phyloP scores from a whole-genome alignment of 106 monocot genomes.

The Dendrobium huoshanense region DNA sequence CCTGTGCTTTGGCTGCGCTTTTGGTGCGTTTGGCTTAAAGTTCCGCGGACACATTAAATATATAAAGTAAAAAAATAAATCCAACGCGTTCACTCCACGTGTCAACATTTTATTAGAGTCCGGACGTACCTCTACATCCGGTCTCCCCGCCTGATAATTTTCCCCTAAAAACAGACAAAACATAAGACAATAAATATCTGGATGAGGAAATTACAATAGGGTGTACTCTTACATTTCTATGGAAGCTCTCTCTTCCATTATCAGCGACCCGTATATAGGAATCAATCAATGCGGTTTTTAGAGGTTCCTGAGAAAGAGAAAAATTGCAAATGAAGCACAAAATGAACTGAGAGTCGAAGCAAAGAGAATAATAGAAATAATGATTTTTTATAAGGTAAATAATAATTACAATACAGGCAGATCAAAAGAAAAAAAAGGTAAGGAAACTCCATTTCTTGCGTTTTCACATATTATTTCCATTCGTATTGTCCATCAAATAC shows the following conservation, averaged over 20 bases:
- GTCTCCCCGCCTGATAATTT: too few species aligned
- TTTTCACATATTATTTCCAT: not conserved
- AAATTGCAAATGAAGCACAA: not conserved
- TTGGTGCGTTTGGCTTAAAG: too few species aligned
- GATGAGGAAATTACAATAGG: not conserved
- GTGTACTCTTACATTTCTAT: conserved; percentile 46
- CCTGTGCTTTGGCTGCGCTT: too few species aligned
- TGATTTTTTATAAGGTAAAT: too few species aligned
- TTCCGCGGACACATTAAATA: too few species aligned
- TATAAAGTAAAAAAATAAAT: too few species aligned
- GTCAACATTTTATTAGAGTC: too few species aligned
- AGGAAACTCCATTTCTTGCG: not conserved
- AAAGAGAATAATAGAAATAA: not conserved
- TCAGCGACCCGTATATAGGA: conserved; percentile 78
- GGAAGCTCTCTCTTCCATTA: conserved; percentile 79
- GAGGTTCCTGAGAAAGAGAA: conserved; percentile 45
- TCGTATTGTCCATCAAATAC: not conserved
- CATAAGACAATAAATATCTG: not conserved
- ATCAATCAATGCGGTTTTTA: conserved; percentile 72
- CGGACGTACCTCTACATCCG: too few species aligned
- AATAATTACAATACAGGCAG: not conserved
- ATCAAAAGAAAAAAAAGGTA: not conserved
- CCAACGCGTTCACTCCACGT: too few species aligned
- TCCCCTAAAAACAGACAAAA: too few species aligned
- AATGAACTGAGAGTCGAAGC: not conserved